Percentiles rank a stretch among this genome's conserved stretches.
phyloP scores from a whole-genome alignment of 202 grass and related monocot species.

The Saccharum hybrid region DNA sequence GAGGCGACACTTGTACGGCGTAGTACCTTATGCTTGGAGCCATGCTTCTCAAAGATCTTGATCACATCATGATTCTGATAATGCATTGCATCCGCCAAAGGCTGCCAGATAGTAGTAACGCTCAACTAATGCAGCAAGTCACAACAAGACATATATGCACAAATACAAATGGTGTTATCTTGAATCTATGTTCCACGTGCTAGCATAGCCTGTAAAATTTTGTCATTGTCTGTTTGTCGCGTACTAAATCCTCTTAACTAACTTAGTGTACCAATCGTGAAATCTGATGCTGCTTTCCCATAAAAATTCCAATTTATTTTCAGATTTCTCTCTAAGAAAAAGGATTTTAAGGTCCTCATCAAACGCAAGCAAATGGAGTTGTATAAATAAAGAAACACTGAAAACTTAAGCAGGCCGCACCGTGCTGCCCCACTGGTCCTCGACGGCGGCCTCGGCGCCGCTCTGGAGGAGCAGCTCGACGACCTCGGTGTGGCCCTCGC shows the following conservation, averaged over 20 bases:
- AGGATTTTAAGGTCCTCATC: not conserved
- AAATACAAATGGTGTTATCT: not conserved
- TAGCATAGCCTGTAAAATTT: slow-evolving; percentile 10
- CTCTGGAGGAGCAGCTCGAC: slow-evolving; percentile 63
- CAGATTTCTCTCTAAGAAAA: not conserved
- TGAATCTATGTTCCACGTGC: not conserved
- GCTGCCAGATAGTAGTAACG: slow-evolving; percentile 60
- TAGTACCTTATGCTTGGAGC: slow-evolving; percentile 72
- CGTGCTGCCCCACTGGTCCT: slow-evolving; percentile 89
- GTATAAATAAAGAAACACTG: too few species aligned
- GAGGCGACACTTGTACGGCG: not conserved
- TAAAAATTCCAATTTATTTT: not conserved
- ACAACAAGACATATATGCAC: slow-evolving; percentile 2
- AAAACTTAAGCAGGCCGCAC: slow-evolving; percentile 33
- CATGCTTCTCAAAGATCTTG: slow-evolving; percentile 93
- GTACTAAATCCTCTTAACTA: not conserved
- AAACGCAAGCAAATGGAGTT: slow-evolving; percentile 8
- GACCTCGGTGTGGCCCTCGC: slow-evolving; percentile 68
- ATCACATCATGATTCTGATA: slow-evolving; percentile 90
- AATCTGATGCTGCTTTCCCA: not conserved
- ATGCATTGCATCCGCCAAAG: slow-evolving; percentile 95
- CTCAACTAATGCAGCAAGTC: slow-evolving; percentile 35
- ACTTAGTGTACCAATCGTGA: not conserved
- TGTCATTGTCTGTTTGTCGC: not conserved
- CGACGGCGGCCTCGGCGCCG: slow-evolving; percentile 60